A percentile compares a stretch with the other conserved stretches of the same genome.
Conservation (phyloP, 768 basidiomycete genomes). For the Boletus tomentosulus region DNA sequence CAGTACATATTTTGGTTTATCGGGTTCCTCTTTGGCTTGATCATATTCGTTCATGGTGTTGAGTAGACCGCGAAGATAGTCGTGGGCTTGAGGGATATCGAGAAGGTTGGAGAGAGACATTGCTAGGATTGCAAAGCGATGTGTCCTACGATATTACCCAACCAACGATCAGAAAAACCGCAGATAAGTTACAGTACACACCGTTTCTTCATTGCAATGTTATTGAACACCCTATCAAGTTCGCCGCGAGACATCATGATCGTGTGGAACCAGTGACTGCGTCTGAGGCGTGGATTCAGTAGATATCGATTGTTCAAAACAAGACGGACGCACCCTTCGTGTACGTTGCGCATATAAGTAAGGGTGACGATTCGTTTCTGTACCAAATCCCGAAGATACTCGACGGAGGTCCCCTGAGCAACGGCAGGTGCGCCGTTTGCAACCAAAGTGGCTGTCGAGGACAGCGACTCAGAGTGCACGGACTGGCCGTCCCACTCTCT, state of each 20-base stretch:
- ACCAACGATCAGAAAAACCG: conserved; percentile 4
- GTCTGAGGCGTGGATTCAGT: conserved; percentile 38
- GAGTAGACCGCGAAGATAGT: conserved; percentile 71
- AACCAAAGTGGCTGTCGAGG: conserved; percentile 39
- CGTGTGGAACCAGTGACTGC: conserved; percentile 86
- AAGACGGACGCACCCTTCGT: conserved; percentile 66
- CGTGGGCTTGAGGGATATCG: conserved; percentile 75
- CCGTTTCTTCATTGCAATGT: conserved; percentile 76
- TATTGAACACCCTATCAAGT: conserved; percentile 71
- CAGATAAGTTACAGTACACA: conserved; percentile 29
- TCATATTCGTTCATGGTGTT: conserved; percentile 76
- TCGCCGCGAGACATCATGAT: conserved; percentile 73
- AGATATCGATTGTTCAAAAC: neutral
- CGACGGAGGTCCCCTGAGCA: conserved; percentile 66
- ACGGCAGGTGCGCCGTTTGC: conserved; percentile 29
- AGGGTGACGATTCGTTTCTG: conserved; percentile 83
- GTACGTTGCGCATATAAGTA: conserved; percentile 79
- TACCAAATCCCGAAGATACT: conserved; percentile 73
- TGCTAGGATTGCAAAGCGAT: conserved; percentile 78
- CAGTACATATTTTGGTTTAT: conserved; percentile 67
- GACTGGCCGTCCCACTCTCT: conserved; percentile 77
- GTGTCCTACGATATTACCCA: conserved; percentile 47
- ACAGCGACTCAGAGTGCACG: conserved; percentile 44
- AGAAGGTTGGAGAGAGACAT: conserved; percentile 82
- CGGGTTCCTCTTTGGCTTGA: conserved; percentile 50